Evolutionary conservation across 192 early-diverging fungal genomes (phyloP).

Genomic region (Entomortierella lignicola): DNA sequence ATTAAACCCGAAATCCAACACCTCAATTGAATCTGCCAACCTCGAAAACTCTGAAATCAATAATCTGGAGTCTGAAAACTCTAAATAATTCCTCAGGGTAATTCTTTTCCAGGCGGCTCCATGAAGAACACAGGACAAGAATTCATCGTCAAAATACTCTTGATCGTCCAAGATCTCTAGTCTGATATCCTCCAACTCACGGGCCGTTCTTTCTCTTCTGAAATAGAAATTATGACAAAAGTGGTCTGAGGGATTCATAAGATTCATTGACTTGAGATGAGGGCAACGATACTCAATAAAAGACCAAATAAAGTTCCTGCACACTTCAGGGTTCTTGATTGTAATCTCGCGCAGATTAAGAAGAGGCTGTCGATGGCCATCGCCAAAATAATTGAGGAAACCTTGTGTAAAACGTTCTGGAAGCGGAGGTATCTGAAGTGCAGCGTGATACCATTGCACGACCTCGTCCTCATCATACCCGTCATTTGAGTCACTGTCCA

Average conservation of each 20-base stretch:
- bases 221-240: background rate
- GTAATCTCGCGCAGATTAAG: conserved; percentile 1
- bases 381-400: background rate
- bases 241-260: conserved; percentile 1
- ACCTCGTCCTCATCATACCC: conserved; percentile 11
- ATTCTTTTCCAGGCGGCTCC: background rate
- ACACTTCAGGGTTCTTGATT: background rate
- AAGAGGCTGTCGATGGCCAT: background rate
- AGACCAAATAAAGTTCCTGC: background rate
- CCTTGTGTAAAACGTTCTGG: background rate
- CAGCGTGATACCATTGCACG: conserved; percentile 1
- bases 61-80: background rate
- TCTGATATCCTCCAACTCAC: background rate
- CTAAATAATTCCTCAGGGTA: background rate
- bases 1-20: background rate
- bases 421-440: background rate
- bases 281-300: conserved; percentile 1
- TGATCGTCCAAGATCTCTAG: background rate
- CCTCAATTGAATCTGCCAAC: background rate
- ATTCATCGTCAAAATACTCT: background rate
- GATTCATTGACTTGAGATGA: background rate
- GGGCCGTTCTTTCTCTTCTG: background rate
- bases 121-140: background rate
- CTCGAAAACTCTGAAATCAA: too few relatives aligned
- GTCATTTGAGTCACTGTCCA: background rate